A percentile compares a stretch with the other conserved stretches of the same genome.
phyloP scores from a whole-genome alignment of 2,329 filamentous ascomycete species.

The Sporothrix luriei region DNA sequence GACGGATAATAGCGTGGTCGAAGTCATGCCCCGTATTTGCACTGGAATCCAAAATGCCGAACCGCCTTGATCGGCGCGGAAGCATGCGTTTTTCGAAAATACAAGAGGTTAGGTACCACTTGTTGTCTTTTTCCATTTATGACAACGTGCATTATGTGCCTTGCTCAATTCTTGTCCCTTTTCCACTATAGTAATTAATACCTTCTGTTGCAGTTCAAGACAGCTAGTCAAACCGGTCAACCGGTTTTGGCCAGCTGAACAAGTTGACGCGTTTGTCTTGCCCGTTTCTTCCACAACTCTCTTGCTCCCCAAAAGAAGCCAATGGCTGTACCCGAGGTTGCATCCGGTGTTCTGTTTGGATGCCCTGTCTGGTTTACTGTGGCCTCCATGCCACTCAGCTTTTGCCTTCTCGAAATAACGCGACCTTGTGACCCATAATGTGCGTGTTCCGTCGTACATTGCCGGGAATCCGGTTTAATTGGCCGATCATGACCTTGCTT shows the following conservation, averaged over 20 bases:
- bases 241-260: background rate
- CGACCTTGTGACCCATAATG: conserved; percentile 18
- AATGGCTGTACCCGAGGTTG: background rate
- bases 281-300: background rate
- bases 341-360: conserved; percentile 13
- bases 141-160: background rate
- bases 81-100: conserved; percentile 20
- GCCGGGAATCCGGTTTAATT: conserved; percentile 3
- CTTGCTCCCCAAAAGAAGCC: background rate
- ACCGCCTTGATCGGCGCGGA: conserved; percentile 20
- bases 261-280: background rate
- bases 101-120: conserved; percentile 2
- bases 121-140: background rate
- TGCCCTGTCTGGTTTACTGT: conserved; percentile 2
- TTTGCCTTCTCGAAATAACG: conserved; percentile 11
- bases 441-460: conserved; percentile 1
- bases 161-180: conserved; percentile 6
- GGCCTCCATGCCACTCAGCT: background rate
- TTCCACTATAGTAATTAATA: background rate
- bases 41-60: conserved; percentile 3
- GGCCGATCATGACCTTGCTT: background rate
- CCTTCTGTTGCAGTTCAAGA: background rate
- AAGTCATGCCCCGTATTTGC: conserved; percentile 9
- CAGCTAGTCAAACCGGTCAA: conserved; percentile 2
- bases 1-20: conserved; percentile 19